Evolutionary conservation across 106 monocot species (phyloP), one percentile per base, ranked within the genome.

Genomic region (Chionographis japonica): DNA sequence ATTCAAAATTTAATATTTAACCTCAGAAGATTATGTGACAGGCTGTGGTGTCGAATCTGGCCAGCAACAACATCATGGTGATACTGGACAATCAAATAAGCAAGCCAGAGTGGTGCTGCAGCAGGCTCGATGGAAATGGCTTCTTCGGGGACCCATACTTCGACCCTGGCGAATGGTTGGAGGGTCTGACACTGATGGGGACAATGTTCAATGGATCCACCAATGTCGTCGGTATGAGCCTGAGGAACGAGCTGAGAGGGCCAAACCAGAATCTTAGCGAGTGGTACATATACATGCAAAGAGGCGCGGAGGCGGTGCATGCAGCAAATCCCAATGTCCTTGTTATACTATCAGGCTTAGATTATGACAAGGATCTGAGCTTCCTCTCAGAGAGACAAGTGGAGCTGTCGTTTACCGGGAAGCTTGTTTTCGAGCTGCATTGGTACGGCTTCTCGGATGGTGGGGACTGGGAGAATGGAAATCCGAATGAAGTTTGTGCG

Each of bases 241-340:
- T 92, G 5, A 80, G 92, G 62, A 92, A 92, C 46, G 88, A 92
- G 60, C 85, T 92, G 14, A 83, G 88, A 61, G 92, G 89, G 11
- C 84, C 86, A 13, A 74, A 64, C 18, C 89, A 89, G 66, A 86
- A 71, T 61, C 50, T 81, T 62, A 75, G 37, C 5, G 64, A 69
- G 4, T 93, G 93, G 93, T 93, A 89, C 89, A 90, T 84, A 70
- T 87, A 91, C 72, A 91, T 91, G 87, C 87, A 81, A 62, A 79
- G 46, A 50, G 90, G 90, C 19, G 90, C 90, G 36, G 90, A 87
- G 65, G 84, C 74, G 19, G 84, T 91, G 20, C 87, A 91, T 60
- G 37, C 74, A 7, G 60, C 67, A 56, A 91, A 91, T 54, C 87
- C 87, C 6, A 62, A 79, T 4, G 73, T 87, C 16, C 80, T 91